Evolutionary conservation across 257 asterid species (phyloP).

Genomic region (Thymus mandschuricus): DNA sequence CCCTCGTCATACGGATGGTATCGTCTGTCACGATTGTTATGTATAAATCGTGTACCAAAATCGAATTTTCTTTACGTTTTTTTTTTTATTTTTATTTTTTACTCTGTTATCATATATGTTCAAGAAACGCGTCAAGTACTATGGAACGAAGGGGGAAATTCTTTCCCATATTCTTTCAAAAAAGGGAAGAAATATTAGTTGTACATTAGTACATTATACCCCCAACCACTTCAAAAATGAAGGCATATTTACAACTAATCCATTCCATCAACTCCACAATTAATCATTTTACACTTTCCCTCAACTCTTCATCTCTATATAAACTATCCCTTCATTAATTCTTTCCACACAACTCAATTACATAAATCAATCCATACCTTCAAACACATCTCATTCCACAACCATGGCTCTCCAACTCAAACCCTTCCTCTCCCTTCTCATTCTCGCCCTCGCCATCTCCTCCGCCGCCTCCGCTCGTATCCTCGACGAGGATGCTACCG

Average conservation of each 20-base stretch:
- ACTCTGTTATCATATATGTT: too few relatives aligned
- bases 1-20: too few relatives aligned
- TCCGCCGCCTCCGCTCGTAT: constrained; percentile 33
- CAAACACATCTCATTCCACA: neutral
- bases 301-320: neutral
- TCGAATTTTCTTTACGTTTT: too few relatives aligned
- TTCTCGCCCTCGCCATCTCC: constrained; percentile 34
- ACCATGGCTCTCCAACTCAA: constrained; percentile 38
- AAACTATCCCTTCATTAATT: constrained; percentile 28
- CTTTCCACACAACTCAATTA: constrained; percentile 18
- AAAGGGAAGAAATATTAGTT: neutral
- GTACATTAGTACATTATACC: neutral
- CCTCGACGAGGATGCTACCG: constrained; percentile 34
- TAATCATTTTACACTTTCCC: neutral
- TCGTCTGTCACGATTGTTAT: too few relatives aligned
- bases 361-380: neutral
- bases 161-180: too few relatives aligned
- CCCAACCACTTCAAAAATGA: constrained; percentile 32
- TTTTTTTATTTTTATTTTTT: too few relatives aligned
- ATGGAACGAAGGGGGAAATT: too few relatives aligned
- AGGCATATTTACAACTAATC: constrained; percentile 51
- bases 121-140: too few relatives aligned
- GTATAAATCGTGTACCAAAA: too few relatives aligned
- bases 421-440: constrained; percentile 30
- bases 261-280: constrained; percentile 65